These are phyloP conservation scores for Cordyceps fumosorosea DNA, from an alignment of 2,329 filamentous ascomycete genomes.

Conservation along the genomic window DNA sequence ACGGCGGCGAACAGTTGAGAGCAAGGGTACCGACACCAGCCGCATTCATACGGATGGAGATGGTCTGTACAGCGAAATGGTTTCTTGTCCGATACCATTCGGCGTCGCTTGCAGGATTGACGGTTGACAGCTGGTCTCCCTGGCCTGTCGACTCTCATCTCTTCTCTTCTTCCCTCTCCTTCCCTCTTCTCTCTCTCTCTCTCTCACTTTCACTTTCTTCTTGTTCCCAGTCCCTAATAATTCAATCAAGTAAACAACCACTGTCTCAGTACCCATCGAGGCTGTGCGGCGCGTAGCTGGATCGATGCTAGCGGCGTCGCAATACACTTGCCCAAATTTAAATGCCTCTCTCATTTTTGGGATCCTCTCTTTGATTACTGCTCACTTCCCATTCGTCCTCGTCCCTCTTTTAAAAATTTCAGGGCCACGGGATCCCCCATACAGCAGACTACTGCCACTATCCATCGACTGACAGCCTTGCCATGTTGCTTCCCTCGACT, in stretches of 20 bases:
- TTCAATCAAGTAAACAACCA: too few species aligned
- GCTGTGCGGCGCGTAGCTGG: constrained; percentile 9
- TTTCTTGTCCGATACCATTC: too few species aligned
- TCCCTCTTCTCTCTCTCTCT: not conserved
- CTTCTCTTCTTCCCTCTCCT: not conserved
- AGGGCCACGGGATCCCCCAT: not conserved
- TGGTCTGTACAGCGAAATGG: too few species aligned
- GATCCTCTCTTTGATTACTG: not conserved
- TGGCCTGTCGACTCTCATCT: too few species aligned
- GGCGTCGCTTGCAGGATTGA: too few species aligned
- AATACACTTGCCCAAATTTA: constrained; percentile 4
- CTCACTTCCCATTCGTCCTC: constrained; percentile 3
- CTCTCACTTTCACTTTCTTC: not conserved
- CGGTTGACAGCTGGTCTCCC: too few species aligned
- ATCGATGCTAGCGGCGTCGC: not conserved
- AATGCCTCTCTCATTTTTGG: constrained; percentile 1
- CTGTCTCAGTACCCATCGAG: not conserved
- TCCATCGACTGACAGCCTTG: not conserved
- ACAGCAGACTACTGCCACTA: not conserved
- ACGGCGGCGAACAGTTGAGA: too few species aligned
- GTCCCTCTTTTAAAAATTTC: constrained; percentile 7
- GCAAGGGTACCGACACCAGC: too few species aligned
- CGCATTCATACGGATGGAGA: too few species aligned
- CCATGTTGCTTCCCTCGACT: constrained; percentile 12
- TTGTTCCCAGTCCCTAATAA: not conserved